These are phyloP conservation scores for Apiospora malaysiana DNA, from an alignment of 2,329 filamentous ascomycete genomes.

Conservation along the genomic window DNA sequence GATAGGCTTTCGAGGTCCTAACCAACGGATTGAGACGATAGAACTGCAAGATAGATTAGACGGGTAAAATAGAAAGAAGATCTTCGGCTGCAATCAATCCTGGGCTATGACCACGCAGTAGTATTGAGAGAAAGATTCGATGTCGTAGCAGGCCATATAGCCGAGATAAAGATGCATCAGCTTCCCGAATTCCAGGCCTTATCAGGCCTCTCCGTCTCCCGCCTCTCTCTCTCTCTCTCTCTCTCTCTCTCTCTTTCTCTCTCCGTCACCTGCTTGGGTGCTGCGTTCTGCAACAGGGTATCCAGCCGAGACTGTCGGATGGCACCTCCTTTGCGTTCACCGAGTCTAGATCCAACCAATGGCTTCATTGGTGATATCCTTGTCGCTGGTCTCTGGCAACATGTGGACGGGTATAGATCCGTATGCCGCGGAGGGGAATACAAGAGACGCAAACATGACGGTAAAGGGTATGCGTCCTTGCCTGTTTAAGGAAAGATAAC, in stretches of 20 bases:
- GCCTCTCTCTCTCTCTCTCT: no score
- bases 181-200: neutral
- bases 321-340: neutral
- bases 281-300: neutral
- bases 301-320: neutral
- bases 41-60: constrained; percentile 12
- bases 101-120: neutral
- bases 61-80: neutral
- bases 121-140: neutral
- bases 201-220: neutral
- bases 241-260: neutral
- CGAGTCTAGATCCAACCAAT: neutral
- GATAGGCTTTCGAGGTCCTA: constrained; percentile 2
- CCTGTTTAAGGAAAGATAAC: constrained; percentile 12
- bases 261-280: neutral
- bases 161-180: neutral
- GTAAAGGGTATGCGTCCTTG: neutral
- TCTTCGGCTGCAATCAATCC: constrained; percentile 3
- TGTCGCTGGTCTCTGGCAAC: constrained; percentile 5
- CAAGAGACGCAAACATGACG: neutral
- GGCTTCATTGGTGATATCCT: neutral
- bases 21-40: neutral
- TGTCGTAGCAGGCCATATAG: constrained; percentile 4
- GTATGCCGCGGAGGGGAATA: neutral
- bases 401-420: neutral